Base-by-base conservation (phyloP, 768 basidiomycete genomes). In the Tylopilus felleus region DNA sequence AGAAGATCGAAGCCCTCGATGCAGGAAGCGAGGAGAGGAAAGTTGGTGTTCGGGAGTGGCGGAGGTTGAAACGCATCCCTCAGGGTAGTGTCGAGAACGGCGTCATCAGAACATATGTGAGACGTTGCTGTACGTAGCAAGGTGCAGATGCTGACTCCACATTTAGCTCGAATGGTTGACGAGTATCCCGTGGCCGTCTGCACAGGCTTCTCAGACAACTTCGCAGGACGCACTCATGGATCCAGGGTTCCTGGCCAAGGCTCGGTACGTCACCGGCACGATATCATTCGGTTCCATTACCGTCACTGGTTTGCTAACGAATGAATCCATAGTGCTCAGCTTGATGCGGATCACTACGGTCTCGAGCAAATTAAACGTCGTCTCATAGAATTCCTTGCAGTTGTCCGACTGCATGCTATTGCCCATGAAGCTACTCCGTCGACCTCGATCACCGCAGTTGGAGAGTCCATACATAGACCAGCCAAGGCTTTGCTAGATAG, bases 311-410 rank as follows among this genome's bases (percentile, higher is more conserved):
- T 49, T 33, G 8, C 50, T 58, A 12, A 57, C 14, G 1, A 19
- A 21, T 45, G 1, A 0, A 29, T 22, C 29, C 16, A 17, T 43
- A 72, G 71, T 22, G 75, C 75, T 21, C 92, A 90, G 65, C 82
- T 98, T 9, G 93, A 98, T 61, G 78, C 83, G 13, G 94, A 96
- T 55, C 94, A 98, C 68, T 96, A 86, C 61, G 95, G 95, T 1
- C 75, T 98, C 17, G 91, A 94, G 53, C 91, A 90, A 68, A 87
- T 98, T 68, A 98, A 97, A 78, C 86, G 90, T 58, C 79, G 94
- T 10, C 71, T 96, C 3, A 88, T 96, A 43, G 95, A 97, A 64
- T 97, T 93, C 67, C 80, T 98, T 38, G 93, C 92, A 0, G 88
- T 97, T 12, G 86, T 95, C 31, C 75, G 91, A 55, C 71, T 84